phyloP scores from a whole-genome alignment of 345 rosid species.

The Gynandropsis gynandra region DNA sequence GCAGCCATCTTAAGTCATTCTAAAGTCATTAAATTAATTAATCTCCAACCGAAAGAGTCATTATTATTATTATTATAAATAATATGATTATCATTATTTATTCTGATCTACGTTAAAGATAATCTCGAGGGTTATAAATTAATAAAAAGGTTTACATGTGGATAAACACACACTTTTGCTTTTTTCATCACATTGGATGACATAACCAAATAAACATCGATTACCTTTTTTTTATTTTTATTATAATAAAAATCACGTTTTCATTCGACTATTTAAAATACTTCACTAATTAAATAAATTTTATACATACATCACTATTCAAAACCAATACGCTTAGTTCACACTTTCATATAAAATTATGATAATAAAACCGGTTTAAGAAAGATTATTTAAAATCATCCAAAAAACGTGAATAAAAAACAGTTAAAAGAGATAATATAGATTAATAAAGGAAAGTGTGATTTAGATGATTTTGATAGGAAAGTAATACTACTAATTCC shows the following conservation, averaged over 20 bases:
- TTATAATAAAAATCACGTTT: constrained; percentile 3
- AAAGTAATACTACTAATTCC: no score
- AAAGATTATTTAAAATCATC: no score
- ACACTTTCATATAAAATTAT: no score
- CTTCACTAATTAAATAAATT: background rate
- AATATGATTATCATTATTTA: no score
- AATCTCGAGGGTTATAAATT: constrained; percentile 8
- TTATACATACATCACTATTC: background rate
- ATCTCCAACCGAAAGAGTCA: background rate
- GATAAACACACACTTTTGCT: constrained; percentile 5
- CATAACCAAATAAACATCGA: background rate
- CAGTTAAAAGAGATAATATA: no score
- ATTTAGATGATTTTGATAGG: no score
- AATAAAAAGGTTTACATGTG: constrained; percentile 11
- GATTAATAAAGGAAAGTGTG: no score
- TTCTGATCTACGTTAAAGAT: background rate
- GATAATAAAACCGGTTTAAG: no score
- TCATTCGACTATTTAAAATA: background rate
- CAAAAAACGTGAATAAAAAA: no score
- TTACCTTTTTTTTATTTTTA: background rate
- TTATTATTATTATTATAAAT: no score
- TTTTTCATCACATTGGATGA: constrained; percentile 5
- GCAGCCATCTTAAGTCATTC: constrained; percentile 11
- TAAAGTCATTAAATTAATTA: constrained; percentile 7
- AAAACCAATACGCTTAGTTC: background rate